Conservation (phyloP, 306 rosid genomes). For the Lathyrus oleraceus region DNA sequence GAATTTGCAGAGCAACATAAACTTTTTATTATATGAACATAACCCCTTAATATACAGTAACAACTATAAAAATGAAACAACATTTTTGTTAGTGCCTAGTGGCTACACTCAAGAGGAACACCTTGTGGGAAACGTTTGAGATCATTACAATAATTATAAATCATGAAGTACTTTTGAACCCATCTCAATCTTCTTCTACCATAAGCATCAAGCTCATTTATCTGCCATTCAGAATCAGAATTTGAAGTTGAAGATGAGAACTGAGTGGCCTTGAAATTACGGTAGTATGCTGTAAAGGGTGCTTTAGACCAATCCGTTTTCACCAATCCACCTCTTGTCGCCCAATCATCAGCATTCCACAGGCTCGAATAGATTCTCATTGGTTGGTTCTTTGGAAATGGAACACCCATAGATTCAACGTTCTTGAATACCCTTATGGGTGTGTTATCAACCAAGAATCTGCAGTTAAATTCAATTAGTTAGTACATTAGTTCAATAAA, state of each 20-base stretch:
- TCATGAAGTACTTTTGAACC: slow-evolving; percentile 53
- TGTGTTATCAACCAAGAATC: slow-evolving; percentile 58
- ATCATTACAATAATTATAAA: slow-evolving; percentile 51
- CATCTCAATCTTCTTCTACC: slow-evolving; percentile 53
- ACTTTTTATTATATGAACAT: slow-evolving; percentile 17
- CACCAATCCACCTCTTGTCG: slow-evolving; percentile 75
- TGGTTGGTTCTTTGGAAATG: slow-evolving; percentile 65
- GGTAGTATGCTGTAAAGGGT: slow-evolving; percentile 65
- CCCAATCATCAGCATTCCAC: slow-evolving; percentile 84
- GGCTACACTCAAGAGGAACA: slow-evolving; percentile 48
- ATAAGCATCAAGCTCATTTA: slow-evolving; percentile 42
- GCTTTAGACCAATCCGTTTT: slow-evolving; percentile 75
- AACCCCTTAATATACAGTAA: slow-evolving; percentile 29
- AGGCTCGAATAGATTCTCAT: slow-evolving; percentile 70
- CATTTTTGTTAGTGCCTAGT: neutral
- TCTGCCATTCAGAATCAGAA: slow-evolving; percentile 30
- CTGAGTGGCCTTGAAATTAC: slow-evolving; percentile 46
- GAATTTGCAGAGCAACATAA: neutral
- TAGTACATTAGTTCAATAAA: too few species aligned
- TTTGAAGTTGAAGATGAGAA: slow-evolving; percentile 33
- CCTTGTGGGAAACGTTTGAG: slow-evolving; percentile 54
- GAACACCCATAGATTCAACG: slow-evolving; percentile 53
- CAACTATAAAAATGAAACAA: slow-evolving; percentile 17
- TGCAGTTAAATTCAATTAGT: slow-evolving; percentile 23
- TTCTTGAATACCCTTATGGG: slow-evolving; percentile 75